phyloP scores from a whole-genome alignment of 352 stramenopile species.

The Phytophthora idaei region DNA sequence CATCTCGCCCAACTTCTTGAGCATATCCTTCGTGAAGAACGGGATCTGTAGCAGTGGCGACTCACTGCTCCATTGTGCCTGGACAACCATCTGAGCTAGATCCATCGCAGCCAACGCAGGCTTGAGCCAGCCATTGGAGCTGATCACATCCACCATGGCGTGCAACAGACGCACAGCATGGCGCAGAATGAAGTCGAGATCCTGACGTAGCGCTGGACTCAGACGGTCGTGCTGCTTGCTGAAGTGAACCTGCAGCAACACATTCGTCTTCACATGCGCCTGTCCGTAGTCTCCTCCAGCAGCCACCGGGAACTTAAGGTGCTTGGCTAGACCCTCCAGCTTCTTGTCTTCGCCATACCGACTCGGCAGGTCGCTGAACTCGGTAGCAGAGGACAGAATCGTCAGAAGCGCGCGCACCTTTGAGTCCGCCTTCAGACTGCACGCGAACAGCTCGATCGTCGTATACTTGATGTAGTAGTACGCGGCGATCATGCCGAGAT shows the following conservation, averaged over 20 bases:
- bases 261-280: constrained; percentile 95
- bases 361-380: constrained; percentile 96
- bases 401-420: constrained; percentile 97
- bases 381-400: constrained; percentile 96
- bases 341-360: constrained; percentile 94
- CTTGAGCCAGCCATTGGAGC: constrained; percentile 98
- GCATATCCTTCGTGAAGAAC: constrained; percentile 94
- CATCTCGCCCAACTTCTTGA: constrained; percentile 61
- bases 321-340: constrained; percentile 93
- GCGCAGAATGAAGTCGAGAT: constrained; percentile 92
- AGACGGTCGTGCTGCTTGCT: constrained; percentile 91
- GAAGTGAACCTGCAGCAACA: constrained; percentile 98
- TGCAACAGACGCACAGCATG: constrained; percentile 95
- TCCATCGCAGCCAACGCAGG: constrained; percentile 98
- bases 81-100: constrained; percentile 98
- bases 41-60: constrained; percentile 96
- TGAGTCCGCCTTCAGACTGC: constrained; percentile 95
- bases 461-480: constrained; percentile 99
- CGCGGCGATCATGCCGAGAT: constrained; percentile 99
- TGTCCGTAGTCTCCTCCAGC: constrained; percentile 91
- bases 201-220: constrained; percentile 90
- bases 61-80: constrained; percentile 98
- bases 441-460: constrained; percentile 99
- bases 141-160: constrained; percentile 99
- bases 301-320: constrained; percentile 92